Conservation (phyloP, 106 monocot genomes). For the Alisma plantagoaquatica region DNA sequence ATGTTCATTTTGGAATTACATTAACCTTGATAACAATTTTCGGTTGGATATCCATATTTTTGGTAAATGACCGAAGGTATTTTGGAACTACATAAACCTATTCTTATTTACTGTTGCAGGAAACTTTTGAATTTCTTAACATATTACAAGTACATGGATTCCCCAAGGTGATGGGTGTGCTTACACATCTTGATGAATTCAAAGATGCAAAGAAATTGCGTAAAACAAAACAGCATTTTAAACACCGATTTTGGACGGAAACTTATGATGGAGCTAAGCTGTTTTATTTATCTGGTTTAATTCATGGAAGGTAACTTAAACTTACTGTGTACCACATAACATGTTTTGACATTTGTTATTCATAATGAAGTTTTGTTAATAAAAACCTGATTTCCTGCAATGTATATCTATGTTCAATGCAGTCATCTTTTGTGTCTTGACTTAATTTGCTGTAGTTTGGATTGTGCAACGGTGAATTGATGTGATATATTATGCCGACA, state of each 20-base stretch:
- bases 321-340: no score
- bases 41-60: neutral
- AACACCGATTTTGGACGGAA: slow-evolving; percentile 97
- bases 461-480: no score
- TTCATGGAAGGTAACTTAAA: slow-evolving; percentile 78
- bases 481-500: neutral
- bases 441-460: no score
- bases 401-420: no score
- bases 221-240: slow-evolving; percentile 90
- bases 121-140: slow-evolving; percentile 99
- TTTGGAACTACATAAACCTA: neutral
- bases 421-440: no score
- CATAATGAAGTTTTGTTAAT: no score
- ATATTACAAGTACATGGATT: slow-evolving; percentile 93
- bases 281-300: slow-evolving; percentile 93
- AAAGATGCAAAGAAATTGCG: slow-evolving; percentile 91
- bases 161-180: slow-evolving; percentile 94
- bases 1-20: no score
- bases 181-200: slow-evolving; percentile 95
- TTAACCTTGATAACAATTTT: neutral
- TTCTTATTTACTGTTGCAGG: slow-evolving; percentile 42
- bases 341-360: no score
- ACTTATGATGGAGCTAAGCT: slow-evolving; percentile 79
- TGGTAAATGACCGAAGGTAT: no score
- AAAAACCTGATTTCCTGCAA: no score